A percentile compares a stretch with the other conserved stretches of the same genome.
These are phyloP conservation scores for Xylariaceae sp. DNA, from an alignment of 2,329 filamentous ascomycete species.

Conservation along the genomic window DNA sequence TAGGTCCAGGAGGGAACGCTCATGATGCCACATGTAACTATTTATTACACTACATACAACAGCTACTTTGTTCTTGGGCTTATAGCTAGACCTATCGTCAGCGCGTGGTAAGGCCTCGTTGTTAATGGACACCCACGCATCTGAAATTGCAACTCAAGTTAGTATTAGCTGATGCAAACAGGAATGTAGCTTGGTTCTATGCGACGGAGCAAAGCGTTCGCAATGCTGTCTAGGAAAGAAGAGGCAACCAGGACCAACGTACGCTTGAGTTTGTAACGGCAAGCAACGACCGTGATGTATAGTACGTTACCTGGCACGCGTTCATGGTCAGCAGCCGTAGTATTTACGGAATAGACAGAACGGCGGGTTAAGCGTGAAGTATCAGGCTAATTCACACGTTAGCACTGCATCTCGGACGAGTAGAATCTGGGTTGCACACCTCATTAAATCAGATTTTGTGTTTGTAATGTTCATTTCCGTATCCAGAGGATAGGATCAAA, in stretches of 20 bases:
- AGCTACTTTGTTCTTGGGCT: neutral
- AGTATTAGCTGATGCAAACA: neutral
- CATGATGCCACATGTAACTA: neutral
- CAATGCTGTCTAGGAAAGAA: neutral
- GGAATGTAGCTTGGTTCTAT: too few relatives aligned
- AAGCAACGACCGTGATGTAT: neutral
- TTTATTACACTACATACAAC: conserved; percentile 4
- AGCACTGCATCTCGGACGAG: conserved; percentile 9
- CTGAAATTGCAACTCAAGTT: neutral
- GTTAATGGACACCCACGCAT: neutral
- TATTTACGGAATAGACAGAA: conserved; percentile 3
- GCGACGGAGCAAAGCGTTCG: too few relatives aligned
- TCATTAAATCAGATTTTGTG: conserved; percentile 38
- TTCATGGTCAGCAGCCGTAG: conserved; percentile 11
- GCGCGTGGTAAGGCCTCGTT: neutral
- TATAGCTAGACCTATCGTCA: neutral
- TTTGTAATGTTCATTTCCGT: conserved; percentile 35
- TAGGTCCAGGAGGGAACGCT: neutral
- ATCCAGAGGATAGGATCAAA: conserved; percentile 35
- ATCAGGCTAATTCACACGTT: conserved; percentile 29
- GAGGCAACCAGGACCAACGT: conserved; percentile 3
- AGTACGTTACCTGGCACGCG: conserved; percentile 19
- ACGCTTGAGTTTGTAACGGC: conserved; percentile 4
- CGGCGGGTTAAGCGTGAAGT: conserved; percentile 11
- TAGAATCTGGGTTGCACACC: conserved; percentile 24